Evolutionary conservation across 1,284 basidiomycete genomes (phyloP).

Genomic region (Ceratobasidium papillatum): DNA sequence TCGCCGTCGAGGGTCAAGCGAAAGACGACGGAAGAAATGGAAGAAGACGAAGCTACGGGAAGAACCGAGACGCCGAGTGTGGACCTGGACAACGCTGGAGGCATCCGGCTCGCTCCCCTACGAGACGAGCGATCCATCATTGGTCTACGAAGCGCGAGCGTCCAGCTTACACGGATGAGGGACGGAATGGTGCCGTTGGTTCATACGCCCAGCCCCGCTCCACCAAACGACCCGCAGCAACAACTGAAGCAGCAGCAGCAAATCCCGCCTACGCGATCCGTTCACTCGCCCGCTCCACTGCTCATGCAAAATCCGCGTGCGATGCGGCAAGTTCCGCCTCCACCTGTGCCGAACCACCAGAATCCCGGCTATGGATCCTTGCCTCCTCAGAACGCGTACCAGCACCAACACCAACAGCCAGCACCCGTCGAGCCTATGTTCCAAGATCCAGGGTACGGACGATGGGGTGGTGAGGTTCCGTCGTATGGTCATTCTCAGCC

Average conservation of each 20-base stretch:
- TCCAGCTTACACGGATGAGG: neutral
- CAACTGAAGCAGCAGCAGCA: constrained; percentile 3
- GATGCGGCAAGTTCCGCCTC: constrained; percentile 18
- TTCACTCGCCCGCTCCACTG: constrained; percentile 13
- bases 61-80: neutral
- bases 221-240: neutral
- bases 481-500: constrained; percentile 5
- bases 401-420: neutral
- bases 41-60: constrained; percentile 1
- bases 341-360: neutral
- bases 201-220: constrained; percentile 9
- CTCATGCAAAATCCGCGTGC: constrained; percentile 1
- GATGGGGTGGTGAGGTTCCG: constrained; percentile 22
- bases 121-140: constrained; percentile 7
- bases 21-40: constrained; percentile 31
- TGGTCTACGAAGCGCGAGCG: constrained; percentile 11
- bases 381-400: neutral
- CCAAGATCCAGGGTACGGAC: constrained; percentile 18
- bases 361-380: neutral
- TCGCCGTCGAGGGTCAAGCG: constrained; percentile 28
- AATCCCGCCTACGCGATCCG: neutral
- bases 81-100: neutral
- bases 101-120: constrained; percentile 8
- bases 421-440: constrained; percentile 19
- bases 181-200: neutral